phyloP scores from a whole-genome alignment of 495 filamentous ascomycete species.

The Astrothelium subdiscretum region DNA sequence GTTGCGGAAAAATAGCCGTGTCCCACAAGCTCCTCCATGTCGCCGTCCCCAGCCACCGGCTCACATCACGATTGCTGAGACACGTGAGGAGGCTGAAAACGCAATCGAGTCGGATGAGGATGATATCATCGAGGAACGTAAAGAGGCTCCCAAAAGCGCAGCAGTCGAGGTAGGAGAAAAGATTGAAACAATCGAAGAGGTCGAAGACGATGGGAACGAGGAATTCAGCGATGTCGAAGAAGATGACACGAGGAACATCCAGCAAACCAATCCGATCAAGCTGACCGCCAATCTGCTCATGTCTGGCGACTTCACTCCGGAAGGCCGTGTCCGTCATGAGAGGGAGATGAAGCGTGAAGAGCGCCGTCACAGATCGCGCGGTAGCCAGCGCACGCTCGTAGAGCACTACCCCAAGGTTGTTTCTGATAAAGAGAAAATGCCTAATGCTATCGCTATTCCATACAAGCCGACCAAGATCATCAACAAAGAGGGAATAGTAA shows the following conservation, averaged over 20 bases:
- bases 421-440: not conserved
- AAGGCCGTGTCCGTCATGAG: not conserved
- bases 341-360: not conserved
- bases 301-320: not conserved
- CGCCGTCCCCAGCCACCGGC: not conserved
- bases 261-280: not conserved
- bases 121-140: not conserved
- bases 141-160: not conserved
- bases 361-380: not conserved
- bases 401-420: not conserved
- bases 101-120: slow-evolving; percentile 8
- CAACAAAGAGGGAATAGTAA: not conserved
- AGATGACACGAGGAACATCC: not conserved
- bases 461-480: not conserved
- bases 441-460: not conserved
- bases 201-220: not conserved
- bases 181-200: not conserved
- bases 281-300: not conserved
- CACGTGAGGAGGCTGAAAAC: slow-evolving; percentile 5
- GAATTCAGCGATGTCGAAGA: not conserved
- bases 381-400: not conserved
- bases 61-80: slow-evolving; percentile 2
- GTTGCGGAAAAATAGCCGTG: not conserved
- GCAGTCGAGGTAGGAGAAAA: too few relatives aligned
- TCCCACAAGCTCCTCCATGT: not conserved